Evolutionary conservation across 2,329 filamentous ascomycete genomes (phyloP), one percentile per base, ranked within the genome.

Genomic region (Fusarium pseudoanthophilum): DNA sequence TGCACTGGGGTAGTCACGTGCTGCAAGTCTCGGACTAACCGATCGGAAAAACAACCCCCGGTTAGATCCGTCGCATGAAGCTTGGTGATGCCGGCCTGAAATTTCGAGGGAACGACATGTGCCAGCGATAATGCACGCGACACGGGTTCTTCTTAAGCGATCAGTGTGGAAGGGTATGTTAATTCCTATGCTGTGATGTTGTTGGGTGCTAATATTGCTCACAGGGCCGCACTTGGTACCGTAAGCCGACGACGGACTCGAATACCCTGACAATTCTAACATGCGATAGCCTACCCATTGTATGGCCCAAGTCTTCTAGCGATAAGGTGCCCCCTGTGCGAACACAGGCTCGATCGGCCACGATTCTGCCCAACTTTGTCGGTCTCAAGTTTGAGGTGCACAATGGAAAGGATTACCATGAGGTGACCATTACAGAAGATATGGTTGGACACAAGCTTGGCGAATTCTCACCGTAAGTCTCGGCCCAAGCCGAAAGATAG

Each of bases 381-480:
- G 95, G 95, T 20, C 85, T 97, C 78, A 92, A 91, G 81, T 98
- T 98, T 83, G 92, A 95, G 83, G 90, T 98, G 67, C 92, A 98
- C 85, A 97, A 97, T 82, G 95, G 95, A 79, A 97, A 96, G 85
- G 89, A 88, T 37, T 97, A 97, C 83, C 85, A 92, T 77, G 93
- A 96, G 76, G 88, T 97, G 61, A 88, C 87, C 74, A 93, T 98
- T 72, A 97, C 95, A 21, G 95, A 97, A 82, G 93, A 97, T 79
- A 98, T 98, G 95, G 95, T 98, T 56, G 95, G 95, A 60, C 93
- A 96, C 83, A 98, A 97, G 85, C 87, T 98, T 76, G 95, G 95
- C 78, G 95, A 98, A 84, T 98, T 97, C 82, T 91, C 94, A 71
- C 86, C 90, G 95, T 97, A 89, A 79, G 94, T 90, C 56, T 48